Evolutionary conservation across 768 basidiomycete genomes (phyloP), one percentile per base, ranked within the genome.

Genomic region (Russula brevipes): DNA sequence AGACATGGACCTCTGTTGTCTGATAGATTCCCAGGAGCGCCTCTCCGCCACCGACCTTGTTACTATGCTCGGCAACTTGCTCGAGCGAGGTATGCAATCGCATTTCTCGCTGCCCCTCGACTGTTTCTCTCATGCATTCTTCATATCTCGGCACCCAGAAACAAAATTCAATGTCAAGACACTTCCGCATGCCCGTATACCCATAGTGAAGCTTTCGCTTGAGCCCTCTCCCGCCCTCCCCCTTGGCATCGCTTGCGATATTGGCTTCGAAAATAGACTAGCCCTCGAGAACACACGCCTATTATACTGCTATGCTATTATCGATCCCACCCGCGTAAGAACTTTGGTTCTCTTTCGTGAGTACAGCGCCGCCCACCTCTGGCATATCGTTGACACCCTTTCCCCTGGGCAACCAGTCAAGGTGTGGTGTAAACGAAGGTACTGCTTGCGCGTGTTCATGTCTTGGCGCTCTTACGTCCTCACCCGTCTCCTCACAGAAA

Each of bases 1-100:
- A 98, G 96, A 99, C 76, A 98, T 99, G 96, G 96, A 99, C 76
- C 79, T 99, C 39, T 98, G 95, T 73, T 98, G 94, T 75, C 82
- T 99, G 72, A 92, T 97, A 73, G 92, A 96, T 74, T 89, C 91
- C 9, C 82, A 86, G 61, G 87, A 87, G 75, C 89, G 79, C 62
- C 85, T 84, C 67, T 82, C 88, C 39, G 88, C 96, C 12, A 81
- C 88, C 46, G 91, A 98, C 81, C 84, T 98, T 49, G 96, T 99
- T 68, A 91, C 88, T 65, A 89, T 91, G 85, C 83, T 98, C 50
- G 94, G 93, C 50, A 89, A 94, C 75, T 80, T 98, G 61, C 85
- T 98, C 30, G 91, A 96, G 78, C 85, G 91, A 74, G 94, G 96
- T 95, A 70, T 65, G 85, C 36, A 50, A 57, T 19, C 66, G 45